These are phyloP conservation scores for Mucor indicus DNA, from an alignment of 371 early-diverging fungal genomes.

Conservation along the genomic window DNA sequence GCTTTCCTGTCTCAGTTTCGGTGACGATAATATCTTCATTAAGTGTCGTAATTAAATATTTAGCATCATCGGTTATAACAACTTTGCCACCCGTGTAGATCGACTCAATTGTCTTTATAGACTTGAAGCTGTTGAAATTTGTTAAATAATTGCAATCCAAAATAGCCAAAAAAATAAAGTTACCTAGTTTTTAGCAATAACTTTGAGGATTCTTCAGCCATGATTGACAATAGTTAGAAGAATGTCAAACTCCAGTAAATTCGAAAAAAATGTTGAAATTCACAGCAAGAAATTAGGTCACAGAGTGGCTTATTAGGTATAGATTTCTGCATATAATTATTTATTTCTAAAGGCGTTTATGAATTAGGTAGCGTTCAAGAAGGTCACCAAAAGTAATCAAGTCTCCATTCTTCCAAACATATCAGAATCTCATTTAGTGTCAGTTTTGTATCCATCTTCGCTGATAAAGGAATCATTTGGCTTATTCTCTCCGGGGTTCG, in stretches of 20 bases:
- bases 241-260: too few relatives aligned
- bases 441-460: too few relatives aligned
- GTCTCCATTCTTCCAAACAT: too few relatives aligned
- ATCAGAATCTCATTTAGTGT: too few relatives aligned
- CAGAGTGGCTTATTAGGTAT: too few relatives aligned
- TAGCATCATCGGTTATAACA: conserved; percentile 65
- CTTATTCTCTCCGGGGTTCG: too few relatives aligned
- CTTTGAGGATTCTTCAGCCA: conserved; percentile 28
- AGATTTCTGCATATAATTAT: too few relatives aligned
- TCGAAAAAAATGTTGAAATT: neutral
- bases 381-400: too few relatives aligned
- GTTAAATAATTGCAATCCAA: neutral
- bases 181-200: conserved; percentile 25
- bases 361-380: too few relatives aligned
- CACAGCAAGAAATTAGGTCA: too few relatives aligned
- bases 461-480: too few relatives aligned
- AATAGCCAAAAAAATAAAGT: neutral
- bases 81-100: conserved; percentile 94
- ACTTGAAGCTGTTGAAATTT: conserved; percentile 68
- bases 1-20: conserved; percentile 70
- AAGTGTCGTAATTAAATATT: conserved; percentile 71
- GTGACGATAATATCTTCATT: conserved; percentile 84
- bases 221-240: neutral
- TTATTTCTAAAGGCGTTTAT: too few relatives aligned
- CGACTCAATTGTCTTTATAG: conserved; percentile 79